phyloP scores from a whole-genome alignment of 169 alveolate species.

The Blepharisma undulans region DNA sequence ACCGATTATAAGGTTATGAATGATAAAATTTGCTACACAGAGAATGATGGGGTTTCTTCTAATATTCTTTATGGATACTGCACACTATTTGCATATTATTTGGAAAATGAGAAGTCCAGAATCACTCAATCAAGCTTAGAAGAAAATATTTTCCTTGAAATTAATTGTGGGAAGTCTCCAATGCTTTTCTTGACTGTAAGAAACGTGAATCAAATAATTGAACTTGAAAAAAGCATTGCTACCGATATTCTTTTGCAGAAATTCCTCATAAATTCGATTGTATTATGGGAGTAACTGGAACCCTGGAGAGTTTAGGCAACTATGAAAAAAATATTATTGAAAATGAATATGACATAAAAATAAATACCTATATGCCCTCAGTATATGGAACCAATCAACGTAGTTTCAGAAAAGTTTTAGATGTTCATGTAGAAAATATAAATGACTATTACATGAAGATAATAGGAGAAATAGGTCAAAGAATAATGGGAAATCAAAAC shows the following conservation, averaged over 20 bases:
- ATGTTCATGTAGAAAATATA: neutral
- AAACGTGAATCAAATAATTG: neutral
- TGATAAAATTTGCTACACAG: too few species aligned
- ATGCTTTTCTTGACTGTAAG: neutral
- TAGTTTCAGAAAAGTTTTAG: neutral
- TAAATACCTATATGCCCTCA: neutral
- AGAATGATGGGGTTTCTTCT: too few species aligned
- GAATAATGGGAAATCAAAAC: neutral
- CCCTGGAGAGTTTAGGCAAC: neutral
- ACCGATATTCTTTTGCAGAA: too few species aligned
- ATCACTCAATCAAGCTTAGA: too few species aligned
- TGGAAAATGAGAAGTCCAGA: too few species aligned
- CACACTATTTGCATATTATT: too few species aligned
- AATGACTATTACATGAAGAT: neutral
- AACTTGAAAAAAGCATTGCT: neutral
- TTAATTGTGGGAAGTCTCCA: too few species aligned
- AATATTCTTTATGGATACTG: too few species aligned
- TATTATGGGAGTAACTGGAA: neutral
- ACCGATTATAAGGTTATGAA: too few species aligned
- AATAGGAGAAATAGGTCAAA: neutral
- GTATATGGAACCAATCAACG: neutral
- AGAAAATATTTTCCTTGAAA: too few species aligned
- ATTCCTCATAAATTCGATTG: neutral
- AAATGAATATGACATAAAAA: too few species aligned
- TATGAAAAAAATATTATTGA: neutral